These are phyloP conservation scores for Elsinoe ampelina DNA, from an alignment of 2,329 filamentous ascomycete genomes.

Conservation along the genomic window DNA sequence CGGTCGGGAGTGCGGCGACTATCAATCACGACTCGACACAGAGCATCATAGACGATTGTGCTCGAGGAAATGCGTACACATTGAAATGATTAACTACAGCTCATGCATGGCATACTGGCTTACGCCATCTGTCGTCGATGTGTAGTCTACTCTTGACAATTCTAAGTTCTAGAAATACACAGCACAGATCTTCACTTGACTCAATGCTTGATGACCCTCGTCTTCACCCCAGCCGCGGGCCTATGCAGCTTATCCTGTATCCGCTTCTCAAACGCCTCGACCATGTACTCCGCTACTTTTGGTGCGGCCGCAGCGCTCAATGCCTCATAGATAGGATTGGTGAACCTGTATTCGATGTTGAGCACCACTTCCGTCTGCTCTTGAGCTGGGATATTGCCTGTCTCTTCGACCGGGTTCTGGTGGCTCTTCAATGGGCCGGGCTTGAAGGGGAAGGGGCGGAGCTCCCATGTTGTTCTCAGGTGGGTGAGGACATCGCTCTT, in stretches of 20 bases:
- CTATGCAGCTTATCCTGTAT: conserved; percentile 48
- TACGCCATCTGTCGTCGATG: too few species aligned
- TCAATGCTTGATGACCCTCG: conserved; percentile 5
- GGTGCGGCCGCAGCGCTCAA: conserved; percentile 74
- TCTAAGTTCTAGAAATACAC: too few species aligned
- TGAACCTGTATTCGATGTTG: conserved; percentile 71
- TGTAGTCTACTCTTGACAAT: too few species aligned
- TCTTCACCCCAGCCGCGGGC: conserved; percentile 4
- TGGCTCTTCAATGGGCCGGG: conserved; percentile 21
- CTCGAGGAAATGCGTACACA: too few species aligned
- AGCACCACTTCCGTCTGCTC: conserved; percentile 65
- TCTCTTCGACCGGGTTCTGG: conserved; percentile 32
- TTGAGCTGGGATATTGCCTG: conserved; percentile 29
- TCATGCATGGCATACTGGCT: too few species aligned
- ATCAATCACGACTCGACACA: too few species aligned
- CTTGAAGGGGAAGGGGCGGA: conserved; percentile 43
- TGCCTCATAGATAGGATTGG: conserved; percentile 77
- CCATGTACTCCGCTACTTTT: conserved; percentile 79
- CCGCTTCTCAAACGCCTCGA: conserved; percentile 81
- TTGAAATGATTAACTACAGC: too few species aligned
- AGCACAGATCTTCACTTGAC: not conserved
- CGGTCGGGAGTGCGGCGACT: too few species aligned
- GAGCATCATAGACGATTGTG: too few species aligned
- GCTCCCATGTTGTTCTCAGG: conserved; percentile 60
- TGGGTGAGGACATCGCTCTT: conserved; percentile 50